These are phyloP conservation scores for Xanthoconium purpureum DNA, from an alignment of 768 basidiomycete genomes.

Conservation along the genomic window DNA sequence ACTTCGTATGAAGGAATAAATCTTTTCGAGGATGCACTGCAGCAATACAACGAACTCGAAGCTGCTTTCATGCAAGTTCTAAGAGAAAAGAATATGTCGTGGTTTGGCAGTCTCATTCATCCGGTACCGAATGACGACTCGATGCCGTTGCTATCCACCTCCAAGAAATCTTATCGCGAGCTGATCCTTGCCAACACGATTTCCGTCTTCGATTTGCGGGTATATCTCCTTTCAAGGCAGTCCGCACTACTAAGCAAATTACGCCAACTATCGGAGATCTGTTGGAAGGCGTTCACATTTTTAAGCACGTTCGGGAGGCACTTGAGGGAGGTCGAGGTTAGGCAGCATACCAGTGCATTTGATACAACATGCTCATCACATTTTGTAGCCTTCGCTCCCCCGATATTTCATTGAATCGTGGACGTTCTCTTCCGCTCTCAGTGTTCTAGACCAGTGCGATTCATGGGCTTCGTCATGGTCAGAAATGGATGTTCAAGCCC, in stretches of 20 bases:
- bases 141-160: constrained; percentile 69
- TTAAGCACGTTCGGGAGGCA: constrained; percentile 72
- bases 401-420: constrained; percentile 86
- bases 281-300: constrained; percentile 69
- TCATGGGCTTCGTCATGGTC: constrained; percentile 53
- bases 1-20: constrained; percentile 88
- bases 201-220: constrained; percentile 89
- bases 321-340: constrained; percentile 73
- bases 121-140: constrained; percentile 73
- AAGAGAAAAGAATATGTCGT: constrained; percentile 81
- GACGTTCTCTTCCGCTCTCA: constrained; percentile 88
- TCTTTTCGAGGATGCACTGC: constrained; percentile 83
- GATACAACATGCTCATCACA: constrained; percentile 18
- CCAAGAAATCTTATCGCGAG: constrained; percentile 84
- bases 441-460: constrained; percentile 77
- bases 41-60: constrained; percentile 91
- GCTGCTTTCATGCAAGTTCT: constrained; percentile 70
- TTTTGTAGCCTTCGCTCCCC: constrained; percentile 47
- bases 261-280: constrained; percentile 66
- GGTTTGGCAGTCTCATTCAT: constrained; percentile 86
- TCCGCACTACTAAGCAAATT: constrained; percentile 71
- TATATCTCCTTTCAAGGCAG: constrained; percentile 87
- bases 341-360: constrained; percentile 9
- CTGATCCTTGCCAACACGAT: constrained; percentile 88
- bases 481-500: constrained; percentile 44